A percentile compares a stretch with the other conserved stretches of the same genome.
Evolutionary conservation across 129 eudicot genomes (phyloP).

Genomic region (Lonicera japonica): DNA sequence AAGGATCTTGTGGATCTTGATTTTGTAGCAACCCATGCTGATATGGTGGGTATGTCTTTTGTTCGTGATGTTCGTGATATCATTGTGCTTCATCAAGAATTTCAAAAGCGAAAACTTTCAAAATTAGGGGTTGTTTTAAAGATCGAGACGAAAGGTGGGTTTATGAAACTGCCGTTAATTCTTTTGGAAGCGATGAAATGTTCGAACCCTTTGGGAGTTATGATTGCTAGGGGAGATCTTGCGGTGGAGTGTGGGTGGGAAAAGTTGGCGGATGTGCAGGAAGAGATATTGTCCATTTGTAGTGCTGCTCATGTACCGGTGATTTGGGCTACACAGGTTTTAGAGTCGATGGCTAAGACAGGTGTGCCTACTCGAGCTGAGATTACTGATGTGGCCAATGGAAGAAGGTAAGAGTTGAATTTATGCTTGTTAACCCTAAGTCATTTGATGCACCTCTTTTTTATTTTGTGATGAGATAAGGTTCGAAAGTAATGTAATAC

Average conservation of each 20-base stretch:
- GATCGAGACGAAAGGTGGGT: constrained; percentile 66
- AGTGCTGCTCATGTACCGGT: constrained; percentile 77
- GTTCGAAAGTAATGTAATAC: not conserved
- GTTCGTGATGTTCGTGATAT: constrained; percentile 53
- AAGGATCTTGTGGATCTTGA: constrained; percentile 73
- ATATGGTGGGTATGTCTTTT: constrained; percentile 73
- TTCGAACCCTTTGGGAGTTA: constrained; percentile 67
- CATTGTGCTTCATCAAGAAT: constrained; percentile 43
- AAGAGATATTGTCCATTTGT: constrained; percentile 53
- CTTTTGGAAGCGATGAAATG: constrained; percentile 70
- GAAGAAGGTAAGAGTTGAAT: constrained; percentile 44
- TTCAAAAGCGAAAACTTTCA: constrained; percentile 36
- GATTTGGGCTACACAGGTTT: constrained; percentile 74
- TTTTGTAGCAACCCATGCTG: constrained; percentile 72
- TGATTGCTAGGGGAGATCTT: constrained; percentile 92
- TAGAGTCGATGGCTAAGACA: constrained; percentile 65
- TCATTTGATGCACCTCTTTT: not conserved
- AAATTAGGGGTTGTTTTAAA: constrained; percentile 57
- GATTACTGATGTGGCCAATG: constrained; percentile 69
- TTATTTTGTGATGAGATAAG: not conserved
- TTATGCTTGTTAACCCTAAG: not conserved
- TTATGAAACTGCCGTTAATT: constrained; percentile 44
- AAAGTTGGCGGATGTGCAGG: constrained; percentile 63
- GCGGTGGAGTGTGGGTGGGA: constrained; percentile 94
- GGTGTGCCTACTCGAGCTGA: constrained; percentile 85